A percentile compares a stretch with the other conserved stretches of the same genome.
Evolutionary conservation across 2,329 filamentous ascomycete genomes (phyloP).

Genomic region (Chaetoscypha palmicola): DNA sequence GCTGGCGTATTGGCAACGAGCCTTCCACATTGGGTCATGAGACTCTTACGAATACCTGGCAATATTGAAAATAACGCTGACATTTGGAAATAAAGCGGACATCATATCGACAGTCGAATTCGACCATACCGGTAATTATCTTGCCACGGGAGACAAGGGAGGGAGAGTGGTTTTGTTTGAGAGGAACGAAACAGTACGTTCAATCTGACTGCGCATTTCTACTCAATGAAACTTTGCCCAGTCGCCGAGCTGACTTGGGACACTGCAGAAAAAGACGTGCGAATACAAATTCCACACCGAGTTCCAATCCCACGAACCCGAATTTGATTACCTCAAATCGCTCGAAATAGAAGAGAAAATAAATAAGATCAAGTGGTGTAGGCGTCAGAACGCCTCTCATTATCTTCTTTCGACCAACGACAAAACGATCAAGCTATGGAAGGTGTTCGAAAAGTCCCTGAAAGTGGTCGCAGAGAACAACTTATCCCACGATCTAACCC

Average conservation of each 20-base stretch:
- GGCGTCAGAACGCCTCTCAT: constrained; percentile 95
- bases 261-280: constrained; percentile 98
- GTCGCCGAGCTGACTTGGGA: no score
- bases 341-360: constrained; percentile 99
- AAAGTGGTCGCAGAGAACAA: constrained; percentile 99
- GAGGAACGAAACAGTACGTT: constrained; percentile 82
- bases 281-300: constrained; percentile 99
- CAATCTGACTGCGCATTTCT: no score
- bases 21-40: no score
- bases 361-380: constrained; percentile 99
- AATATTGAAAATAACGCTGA: constrained; percentile 2
- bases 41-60: no score
- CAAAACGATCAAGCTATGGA: constrained; percentile 99
- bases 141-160: constrained; percentile 85
- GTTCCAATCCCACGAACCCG: constrained; percentile 98
- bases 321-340: constrained; percentile 99
- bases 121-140: constrained; percentile 82
- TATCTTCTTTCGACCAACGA: constrained; percentile 98
- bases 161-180: constrained; percentile 81
- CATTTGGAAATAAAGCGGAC: constrained; percentile 51
- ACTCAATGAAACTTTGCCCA: no score
- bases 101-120: constrained; percentile 91
- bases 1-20: no score
- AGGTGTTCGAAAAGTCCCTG: constrained; percentile 98
- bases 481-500: constrained; percentile 87